These are phyloP conservation scores for Cyberlindnera amylophila DNA, from an alignment of 805 yeast species.

Conservation along the genomic window DNA sequence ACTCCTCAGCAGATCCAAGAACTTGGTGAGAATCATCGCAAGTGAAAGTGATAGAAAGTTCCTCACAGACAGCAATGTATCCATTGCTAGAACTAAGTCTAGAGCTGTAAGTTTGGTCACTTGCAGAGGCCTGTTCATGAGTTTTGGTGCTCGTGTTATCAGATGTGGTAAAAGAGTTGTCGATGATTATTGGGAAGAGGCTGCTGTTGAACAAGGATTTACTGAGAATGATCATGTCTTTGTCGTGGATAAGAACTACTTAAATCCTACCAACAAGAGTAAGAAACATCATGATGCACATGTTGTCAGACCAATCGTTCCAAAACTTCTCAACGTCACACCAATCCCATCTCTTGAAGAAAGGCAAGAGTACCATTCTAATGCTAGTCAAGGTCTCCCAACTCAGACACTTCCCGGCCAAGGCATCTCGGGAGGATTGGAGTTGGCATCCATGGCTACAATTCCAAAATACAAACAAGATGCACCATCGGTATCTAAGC, in stretches of 20 bases:
- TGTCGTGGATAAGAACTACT: conserved; percentile 20
- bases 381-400: conserved; percentile 19
- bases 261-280: neutral
- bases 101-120: conserved; percentile 27
- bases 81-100: conserved; percentile 19
- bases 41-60: conserved; percentile 36
- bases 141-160: conserved; percentile 48
- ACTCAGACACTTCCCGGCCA: conserved; percentile 29
- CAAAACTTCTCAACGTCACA: conserved; percentile 7
- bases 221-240: conserved; percentile 43
- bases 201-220: conserved; percentile 39
- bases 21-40: conserved; percentile 34
- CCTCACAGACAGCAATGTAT: conserved; percentile 30
- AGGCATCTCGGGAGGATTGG: conserved; percentile 29
- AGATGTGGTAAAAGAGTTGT: conserved; percentile 43
- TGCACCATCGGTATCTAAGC: conserved; percentile 1
- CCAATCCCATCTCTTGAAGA: conserved; percentile 27
- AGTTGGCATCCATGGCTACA: conserved; percentile 22
- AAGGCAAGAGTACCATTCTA: conserved; percentile 22
- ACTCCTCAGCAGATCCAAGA: conserved; percentile 40
- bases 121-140: conserved; percentile 42
- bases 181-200: conserved; percentile 56
- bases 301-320: neutral
- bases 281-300: neutral
- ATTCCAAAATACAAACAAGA: conserved; percentile 25